These are phyloP conservation scores for Penicillium macrosclerotiorum DNA, from an alignment of 495 filamentous ascomycete species.

Conservation along the genomic window DNA sequence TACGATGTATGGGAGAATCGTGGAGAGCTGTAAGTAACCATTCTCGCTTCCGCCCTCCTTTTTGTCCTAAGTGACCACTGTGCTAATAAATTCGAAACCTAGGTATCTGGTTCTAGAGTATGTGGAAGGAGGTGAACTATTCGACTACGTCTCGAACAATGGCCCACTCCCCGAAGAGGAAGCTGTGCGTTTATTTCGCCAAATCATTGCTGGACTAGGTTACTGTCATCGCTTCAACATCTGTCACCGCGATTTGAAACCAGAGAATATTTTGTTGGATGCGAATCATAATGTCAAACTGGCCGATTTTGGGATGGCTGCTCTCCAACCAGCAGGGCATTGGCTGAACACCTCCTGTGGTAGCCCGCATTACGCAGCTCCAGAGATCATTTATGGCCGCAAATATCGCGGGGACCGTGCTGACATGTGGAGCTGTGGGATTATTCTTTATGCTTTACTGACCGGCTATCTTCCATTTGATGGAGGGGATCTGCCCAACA, in stretches of 20 bases:
- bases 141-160: slow-evolving; percentile 68
- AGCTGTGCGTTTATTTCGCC: slow-evolving; percentile 81
- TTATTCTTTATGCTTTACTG: slow-evolving; percentile 83
- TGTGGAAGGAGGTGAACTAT: slow-evolving; percentile 87
- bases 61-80: too few species aligned
- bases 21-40: slow-evolving; percentile 72
- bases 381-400: slow-evolving; percentile 73
- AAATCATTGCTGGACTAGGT: slow-evolving; percentile 86
- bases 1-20: slow-evolving; percentile 97
- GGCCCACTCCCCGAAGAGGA: slow-evolving; percentile 73
- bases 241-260: slow-evolving; percentile 94
- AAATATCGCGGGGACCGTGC: slow-evolving; percentile 78
- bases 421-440: slow-evolving; percentile 93
- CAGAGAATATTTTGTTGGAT: slow-evolving; percentile 91
- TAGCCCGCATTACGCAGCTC: slow-evolving; percentile 93
- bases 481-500: slow-evolving; percentile 53
- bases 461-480: slow-evolving; percentile 81
- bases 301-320: slow-evolving; percentile 97
- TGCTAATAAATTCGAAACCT: slow-evolving; percentile 1
- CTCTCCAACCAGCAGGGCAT: slow-evolving; percentile 74
- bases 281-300: slow-evolving; percentile 73
- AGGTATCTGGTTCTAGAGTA: slow-evolving; percentile 98
- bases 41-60: not conserved
- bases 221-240: slow-evolving; percentile 94
- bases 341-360: slow-evolving; percentile 86